Conservation (phyloP, 352 stramenopile species). For the Globisporangium viniferum region DNA sequence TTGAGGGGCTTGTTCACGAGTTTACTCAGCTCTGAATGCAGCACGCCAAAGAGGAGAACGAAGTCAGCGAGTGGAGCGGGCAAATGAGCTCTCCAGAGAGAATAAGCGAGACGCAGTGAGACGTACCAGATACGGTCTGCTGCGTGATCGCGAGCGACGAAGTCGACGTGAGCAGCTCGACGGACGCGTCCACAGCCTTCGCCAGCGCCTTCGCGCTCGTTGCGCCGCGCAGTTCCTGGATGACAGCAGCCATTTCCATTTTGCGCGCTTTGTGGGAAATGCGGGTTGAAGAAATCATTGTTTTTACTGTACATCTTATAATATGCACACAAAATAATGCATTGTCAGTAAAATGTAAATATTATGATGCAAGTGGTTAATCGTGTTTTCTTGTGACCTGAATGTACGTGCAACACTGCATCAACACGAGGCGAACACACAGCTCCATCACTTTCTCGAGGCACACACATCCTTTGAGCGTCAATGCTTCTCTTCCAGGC, state of each 20-base stretch:
- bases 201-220: background rate
- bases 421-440: background rate
- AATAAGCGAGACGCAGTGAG: background rate
- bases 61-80: background rate
- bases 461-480: too few relatives aligned
- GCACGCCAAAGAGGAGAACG: background rate
- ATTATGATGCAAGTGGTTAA: too few relatives aligned
- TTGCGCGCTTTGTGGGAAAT: background rate
- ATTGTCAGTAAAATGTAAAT: too few relatives aligned
- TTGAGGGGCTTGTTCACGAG: background rate
- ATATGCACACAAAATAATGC: background rate
- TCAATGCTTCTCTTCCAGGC: too few relatives aligned
- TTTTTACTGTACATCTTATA: background rate
- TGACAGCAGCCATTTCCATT: constrained; percentile 6
- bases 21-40: constrained; percentile 1
- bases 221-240: constrained; percentile 10
- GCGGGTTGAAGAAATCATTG: background rate
- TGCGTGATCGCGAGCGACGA: constrained; percentile 15
- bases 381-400: too few relatives aligned
- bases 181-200: constrained; percentile 12
- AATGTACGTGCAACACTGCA: background rate
- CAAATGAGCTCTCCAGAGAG: background rate
- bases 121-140: constrained; percentile 12
- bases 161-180: constrained; percentile 11
- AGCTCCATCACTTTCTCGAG: background rate